Evolutionary conservation across 768 basidiomycete species (phyloP), one percentile per base, ranked within the genome.

Genomic region (Boletus vermiculosoides): DNA sequence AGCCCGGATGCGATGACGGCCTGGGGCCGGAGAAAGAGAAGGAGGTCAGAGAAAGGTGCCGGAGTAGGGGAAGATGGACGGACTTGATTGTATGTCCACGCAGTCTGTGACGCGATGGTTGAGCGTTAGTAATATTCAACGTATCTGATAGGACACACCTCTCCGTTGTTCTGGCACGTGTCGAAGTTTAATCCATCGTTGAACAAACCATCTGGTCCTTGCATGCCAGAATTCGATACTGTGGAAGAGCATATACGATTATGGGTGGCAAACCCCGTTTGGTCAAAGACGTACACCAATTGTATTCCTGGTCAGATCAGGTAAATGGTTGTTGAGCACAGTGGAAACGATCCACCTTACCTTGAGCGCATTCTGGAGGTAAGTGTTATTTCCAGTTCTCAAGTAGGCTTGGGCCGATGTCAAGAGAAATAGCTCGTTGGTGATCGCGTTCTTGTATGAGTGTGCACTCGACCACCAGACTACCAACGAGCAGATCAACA

Each of bases 41-140:
- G 28, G 12, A 36, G 12, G 31, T 50, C 30, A 51, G 45, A 48
- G 2, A 25, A 4, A 13, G 2, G 23, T 18, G 20, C 5, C 1
- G 10, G 44, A 22, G 12, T 22, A 16, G 4, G 28, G 16, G 4
- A n/a, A n/a, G 16, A 23, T 8, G n/a, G 22, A 55, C 60, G 39
- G 57, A 80, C 82, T 63, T 83, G 83, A 59, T 84, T 83, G 63
- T 84, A 84, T 0, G 79, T 82, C 83, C 83, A 83, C 2, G 82
- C 77, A 5, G 81, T 83, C 78, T 46, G 25, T 7, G 42, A 36
- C 45, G 42, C 2, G 18, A 54, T 13, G 13, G 31, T 53, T 41
- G 13, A 61, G 47, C 12, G 13, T 16, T 0, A 15, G 13, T 5
- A 33, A 50, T 51, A 13, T 30, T 11, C 7, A n/a, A 31, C 23